phyloP scores from a whole-genome alignment of 345 rosid genomes.

The Heritiera littoralis region DNA sequence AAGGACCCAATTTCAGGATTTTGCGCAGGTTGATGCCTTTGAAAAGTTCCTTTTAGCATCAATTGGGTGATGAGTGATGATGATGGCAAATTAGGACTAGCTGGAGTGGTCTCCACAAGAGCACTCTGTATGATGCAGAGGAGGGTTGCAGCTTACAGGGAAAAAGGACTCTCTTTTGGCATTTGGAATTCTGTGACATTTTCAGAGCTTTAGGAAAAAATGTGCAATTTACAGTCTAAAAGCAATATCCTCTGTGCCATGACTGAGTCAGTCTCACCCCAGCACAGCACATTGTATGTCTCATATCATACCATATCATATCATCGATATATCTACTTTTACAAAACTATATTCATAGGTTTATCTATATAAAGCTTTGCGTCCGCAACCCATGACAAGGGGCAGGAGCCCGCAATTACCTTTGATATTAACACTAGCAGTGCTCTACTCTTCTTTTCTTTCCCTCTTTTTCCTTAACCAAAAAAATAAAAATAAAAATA shows the following conservation, averaged over 20 bases:
- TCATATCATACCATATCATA: background rate
- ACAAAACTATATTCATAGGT: background rate
- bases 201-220: constrained; percentile 21
- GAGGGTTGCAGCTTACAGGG: background rate
- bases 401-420: background rate
- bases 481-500: too few relatives aligned
- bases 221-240: constrained; percentile 3
- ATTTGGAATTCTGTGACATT: constrained; percentile 20
- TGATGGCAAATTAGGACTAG: constrained; percentile 17
- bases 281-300: background rate
- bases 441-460: background rate
- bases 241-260: background rate
- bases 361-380: constrained; percentile 6
- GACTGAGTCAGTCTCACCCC: background rate
- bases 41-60: constrained; percentile 18
- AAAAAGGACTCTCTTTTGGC: background rate
- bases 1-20: background rate
- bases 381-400: background rate
- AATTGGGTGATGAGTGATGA: constrained; percentile 1
- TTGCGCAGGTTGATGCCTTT: background rate
- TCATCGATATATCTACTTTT: background rate
- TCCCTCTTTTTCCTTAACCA: background rate
- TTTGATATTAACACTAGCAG: background rate
- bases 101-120: constrained; percentile 33
- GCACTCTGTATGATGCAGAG: constrained; percentile 27